These are phyloP conservation scores for Myriosclerotinia duriaeana DNA, from an alignment of 2,329 filamentous ascomycete species.

Conservation along the genomic window DNA sequence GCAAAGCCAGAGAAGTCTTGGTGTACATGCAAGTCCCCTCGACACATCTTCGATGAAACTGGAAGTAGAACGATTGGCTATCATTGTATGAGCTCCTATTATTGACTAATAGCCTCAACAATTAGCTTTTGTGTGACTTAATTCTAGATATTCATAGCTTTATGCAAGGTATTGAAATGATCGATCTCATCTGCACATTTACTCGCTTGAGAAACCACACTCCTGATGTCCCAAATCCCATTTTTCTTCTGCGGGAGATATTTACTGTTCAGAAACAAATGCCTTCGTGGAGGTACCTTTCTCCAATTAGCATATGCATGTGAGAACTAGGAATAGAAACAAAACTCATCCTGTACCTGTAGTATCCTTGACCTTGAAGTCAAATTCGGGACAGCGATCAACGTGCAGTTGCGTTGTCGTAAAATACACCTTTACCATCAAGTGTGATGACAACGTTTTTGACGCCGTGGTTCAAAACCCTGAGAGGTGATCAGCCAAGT, in stretches of 20 bases:
- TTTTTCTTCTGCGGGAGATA: background rate
- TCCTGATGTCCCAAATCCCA: slow-evolving; percentile 15
- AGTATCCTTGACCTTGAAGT: slow-evolving; percentile 9
- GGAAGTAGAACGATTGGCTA: too few species aligned
- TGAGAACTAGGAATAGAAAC: background rate
- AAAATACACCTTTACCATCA: slow-evolving; percentile 8
- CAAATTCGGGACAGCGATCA: background rate
- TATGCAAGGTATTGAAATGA: too few species aligned
- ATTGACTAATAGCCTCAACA: too few species aligned
- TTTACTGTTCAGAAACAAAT: slow-evolving; percentile 5
- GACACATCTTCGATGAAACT: too few species aligned
- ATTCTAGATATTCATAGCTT: too few species aligned
- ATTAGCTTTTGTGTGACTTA: too few species aligned
- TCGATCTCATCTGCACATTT: too few species aligned
- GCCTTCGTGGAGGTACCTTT: slow-evolving; percentile 3
- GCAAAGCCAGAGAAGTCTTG: too few species aligned
- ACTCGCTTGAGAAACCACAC: background rate
- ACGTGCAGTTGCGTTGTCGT: background rate
- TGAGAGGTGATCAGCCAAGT: background rate
- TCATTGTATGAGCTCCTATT: too few species aligned
- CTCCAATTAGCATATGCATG: background rate
- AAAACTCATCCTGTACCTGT: slow-evolving; percentile 13
- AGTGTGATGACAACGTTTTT: slow-evolving; percentile 16
- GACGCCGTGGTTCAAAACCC: slow-evolving; percentile 5
- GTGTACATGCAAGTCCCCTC: too few species aligned